Evolutionary conservation across 305 asterid species (phyloP), one percentile per base, ranked within the genome.

Genomic region (Salvia sclarea): DNA sequence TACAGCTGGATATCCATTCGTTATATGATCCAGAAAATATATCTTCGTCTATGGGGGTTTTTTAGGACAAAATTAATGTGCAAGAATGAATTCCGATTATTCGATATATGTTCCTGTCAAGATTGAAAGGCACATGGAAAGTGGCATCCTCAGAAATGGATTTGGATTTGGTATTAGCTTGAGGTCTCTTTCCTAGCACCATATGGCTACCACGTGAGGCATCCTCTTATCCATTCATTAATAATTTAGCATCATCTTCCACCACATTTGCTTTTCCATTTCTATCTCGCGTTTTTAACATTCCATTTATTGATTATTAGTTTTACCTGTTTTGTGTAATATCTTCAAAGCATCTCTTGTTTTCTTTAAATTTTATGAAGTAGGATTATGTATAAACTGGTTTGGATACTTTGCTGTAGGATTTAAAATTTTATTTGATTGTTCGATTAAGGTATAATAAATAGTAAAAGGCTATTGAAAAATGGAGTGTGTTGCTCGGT

Each of bases 161-260:
- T 25, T 28, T 50, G 73, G 63, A 43, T 25, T 28, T 66, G 60
- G 9, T 41, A 25, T 61, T 24, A 69, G 66, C 33, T 62, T 74
- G 6, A 37, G 61, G 70, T 76, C 76, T 41, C 70, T 57, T 38
- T 70, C 61, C 13, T 10, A 28, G 2, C 67, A 10, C 25, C 81
- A 61, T 76, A 61, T 71, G 75, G 67, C 47, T 66, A 54, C 75
- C 81, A 66, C 64, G 68, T 71, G 76, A 71, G n/a, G n/a, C n/a
- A n/a, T n/a, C n/a, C n/a, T n/a, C n/a, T n/a, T 70, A 2, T 11
- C 62, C 64, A 44, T 62, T 67, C 50, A 75, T 75, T 35, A 56
- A 6, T 54, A 8, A 64, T 61, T 1, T 55, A 55, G 57, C 76
- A 69, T 69, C 69, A 53, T 44, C 61, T 65, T 50, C 66, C 69